phyloP scores from a whole-genome alignment of 176 grass and related monocot species.

The Lolium perenne region DNA sequence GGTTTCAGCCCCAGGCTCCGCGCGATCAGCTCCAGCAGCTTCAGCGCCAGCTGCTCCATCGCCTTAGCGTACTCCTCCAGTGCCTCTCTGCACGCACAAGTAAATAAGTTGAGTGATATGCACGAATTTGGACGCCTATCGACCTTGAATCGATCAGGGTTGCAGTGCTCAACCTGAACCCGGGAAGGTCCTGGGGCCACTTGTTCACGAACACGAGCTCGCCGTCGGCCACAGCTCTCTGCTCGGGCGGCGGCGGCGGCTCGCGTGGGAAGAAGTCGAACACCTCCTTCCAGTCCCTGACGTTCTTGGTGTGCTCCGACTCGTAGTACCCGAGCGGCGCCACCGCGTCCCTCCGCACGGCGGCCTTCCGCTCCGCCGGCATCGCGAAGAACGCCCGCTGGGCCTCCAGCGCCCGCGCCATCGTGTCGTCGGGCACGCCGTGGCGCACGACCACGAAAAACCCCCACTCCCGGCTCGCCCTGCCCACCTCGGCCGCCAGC shows the following conservation, averaged over 20 bases:
- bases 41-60: slow-evolving; percentile 66
- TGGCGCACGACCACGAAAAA: slow-evolving; percentile 89
- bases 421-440: slow-evolving; percentile 47
- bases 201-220: slow-evolving; percentile 64
- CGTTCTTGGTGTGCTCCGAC: slow-evolving; percentile 86
- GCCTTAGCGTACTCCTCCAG: slow-evolving; percentile 57
- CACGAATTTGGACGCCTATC: not conserved
- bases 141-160: not conserved
- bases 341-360: slow-evolving; percentile 57
- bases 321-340: slow-evolving; percentile 78
- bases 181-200: slow-evolving; percentile 60
- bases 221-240: slow-evolving; percentile 18
- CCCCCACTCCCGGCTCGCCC: slow-evolving; percentile 73
- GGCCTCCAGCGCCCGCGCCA: slow-evolving; percentile 45
- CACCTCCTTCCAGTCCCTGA: slow-evolving; percentile 97
- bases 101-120: no score
- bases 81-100: slow-evolving; percentile 36
- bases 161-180: slow-evolving; percentile 49
- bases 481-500: slow-evolving; percentile 59
- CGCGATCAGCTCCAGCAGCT: slow-evolving; percentile 73
- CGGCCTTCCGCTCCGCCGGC: slow-evolving; percentile 47
- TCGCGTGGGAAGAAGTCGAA: slow-evolving; percentile 62
- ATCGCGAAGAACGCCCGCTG: slow-evolving; percentile 66
- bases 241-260: not conserved
- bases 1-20: slow-evolving; percentile 57